phyloP scores from a whole-genome alignment of 495 filamentous ascomycete genomes.

The Aspergillus nanangensis region DNA sequence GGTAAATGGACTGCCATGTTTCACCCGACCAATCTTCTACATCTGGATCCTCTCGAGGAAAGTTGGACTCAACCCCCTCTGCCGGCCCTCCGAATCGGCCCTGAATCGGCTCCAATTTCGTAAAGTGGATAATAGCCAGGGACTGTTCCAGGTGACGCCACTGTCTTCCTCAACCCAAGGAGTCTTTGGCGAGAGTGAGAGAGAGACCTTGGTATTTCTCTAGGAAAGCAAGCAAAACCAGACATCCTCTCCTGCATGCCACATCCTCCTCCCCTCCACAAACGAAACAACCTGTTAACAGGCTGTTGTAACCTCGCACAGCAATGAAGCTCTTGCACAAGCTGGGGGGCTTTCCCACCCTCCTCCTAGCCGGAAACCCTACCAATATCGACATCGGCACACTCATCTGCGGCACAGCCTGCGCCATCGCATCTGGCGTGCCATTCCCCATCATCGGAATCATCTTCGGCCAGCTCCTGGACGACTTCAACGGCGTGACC shows the following conservation, averaged over 20 bases:
- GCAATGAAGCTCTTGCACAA: slow-evolving; percentile 27
- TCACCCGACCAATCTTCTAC: background rate
- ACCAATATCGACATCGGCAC: slow-evolving; percentile 37
- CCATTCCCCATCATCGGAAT: slow-evolving; percentile 67
- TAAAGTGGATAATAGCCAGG: no score
- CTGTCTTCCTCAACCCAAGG: no score
- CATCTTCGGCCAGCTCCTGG: slow-evolving; percentile 63
- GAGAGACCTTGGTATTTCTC: no score
- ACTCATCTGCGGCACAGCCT: slow-evolving; percentile 47
- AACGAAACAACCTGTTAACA: background rate
- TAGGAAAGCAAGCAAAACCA: no score
- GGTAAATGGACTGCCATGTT: slow-evolving; percentile 7
- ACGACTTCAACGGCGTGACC: slow-evolving; percentile 57
- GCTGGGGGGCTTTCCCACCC: slow-evolving; percentile 33
- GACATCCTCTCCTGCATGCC: background rate
- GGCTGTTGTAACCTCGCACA: no score
- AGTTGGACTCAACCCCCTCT: background rate
- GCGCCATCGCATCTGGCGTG: slow-evolving; percentile 58
- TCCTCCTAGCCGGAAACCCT: slow-evolving; percentile 39
- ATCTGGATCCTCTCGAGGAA: background rate
- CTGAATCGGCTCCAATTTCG: no score
- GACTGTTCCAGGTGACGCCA: no score
- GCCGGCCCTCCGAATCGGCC: no score
- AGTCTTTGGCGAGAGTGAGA: no score
- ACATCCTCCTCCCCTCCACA: background rate